Percentiles rank a stretch among this genome's conserved stretches.
Evolutionary conservation across 1,139 yeast genomes (phyloP).

Genomic region (Geotrichum carabidarum): DNA sequence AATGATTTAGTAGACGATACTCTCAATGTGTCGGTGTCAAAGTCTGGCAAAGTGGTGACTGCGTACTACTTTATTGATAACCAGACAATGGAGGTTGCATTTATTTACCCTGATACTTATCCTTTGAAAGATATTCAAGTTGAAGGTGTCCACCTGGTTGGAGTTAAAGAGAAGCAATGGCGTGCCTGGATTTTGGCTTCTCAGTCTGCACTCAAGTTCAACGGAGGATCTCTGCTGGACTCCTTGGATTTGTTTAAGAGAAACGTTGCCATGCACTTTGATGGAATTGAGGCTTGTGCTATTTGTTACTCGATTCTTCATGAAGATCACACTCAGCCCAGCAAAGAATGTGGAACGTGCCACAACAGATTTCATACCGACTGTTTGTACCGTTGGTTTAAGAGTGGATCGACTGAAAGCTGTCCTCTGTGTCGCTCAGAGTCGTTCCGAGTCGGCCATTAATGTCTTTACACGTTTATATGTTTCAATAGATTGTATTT

Average conservation of each 20-base stretch:
- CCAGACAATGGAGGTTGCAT: slow-evolving; percentile 75
- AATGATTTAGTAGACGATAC: slow-evolving; percentile 48
- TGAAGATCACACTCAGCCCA: slow-evolving; percentile 85
- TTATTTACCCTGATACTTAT: slow-evolving; percentile 63
- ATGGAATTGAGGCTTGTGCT: slow-evolving; percentile 92
- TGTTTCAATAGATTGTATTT: neutral
- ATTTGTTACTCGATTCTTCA: slow-evolving; percentile 89
- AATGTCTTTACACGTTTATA: neutral
- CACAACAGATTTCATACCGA: slow-evolving; percentile 94
- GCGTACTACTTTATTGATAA: slow-evolving; percentile 80
- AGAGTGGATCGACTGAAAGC: slow-evolving; percentile 83
- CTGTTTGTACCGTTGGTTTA: slow-evolving; percentile 95
- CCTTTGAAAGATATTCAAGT: slow-evolving; percentile 73
- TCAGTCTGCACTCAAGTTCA: slow-evolving; percentile 38
- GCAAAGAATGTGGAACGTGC: slow-evolving; percentile 84
- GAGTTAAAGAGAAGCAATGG: slow-evolving; percentile 91
- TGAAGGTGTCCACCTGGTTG: slow-evolving; percentile 73
- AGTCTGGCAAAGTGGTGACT: slow-evolving; percentile 61
- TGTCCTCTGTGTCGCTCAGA: slow-evolving; percentile 91
- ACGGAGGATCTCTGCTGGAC: slow-evolving; percentile 57
- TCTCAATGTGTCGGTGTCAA: slow-evolving; percentile 58
- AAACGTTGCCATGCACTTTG: slow-evolving; percentile 74
- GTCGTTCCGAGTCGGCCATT: slow-evolving; percentile 26
- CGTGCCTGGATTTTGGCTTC: slow-evolving; percentile 92
- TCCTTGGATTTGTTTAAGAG: slow-evolving; percentile 76